A percentile compares a stretch with the other conserved stretches of the same genome.
These are phyloP conservation scores for Suhomyces sp. DNA, from an alignment of 805 yeast species.

Conservation along the genomic window DNA sequence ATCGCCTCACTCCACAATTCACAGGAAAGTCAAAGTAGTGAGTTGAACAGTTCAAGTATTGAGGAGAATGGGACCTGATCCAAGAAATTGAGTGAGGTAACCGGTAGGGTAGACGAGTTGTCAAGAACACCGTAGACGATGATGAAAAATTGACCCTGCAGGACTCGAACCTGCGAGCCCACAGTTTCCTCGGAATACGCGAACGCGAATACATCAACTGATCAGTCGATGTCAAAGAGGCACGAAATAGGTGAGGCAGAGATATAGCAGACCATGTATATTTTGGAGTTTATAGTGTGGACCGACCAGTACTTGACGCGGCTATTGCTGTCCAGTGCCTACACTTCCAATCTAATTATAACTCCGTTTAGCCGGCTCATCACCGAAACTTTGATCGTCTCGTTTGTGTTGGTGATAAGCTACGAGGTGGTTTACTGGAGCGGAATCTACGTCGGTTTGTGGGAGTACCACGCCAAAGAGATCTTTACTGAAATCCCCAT, in stretches of 20 bases:
- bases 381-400: slow-evolving; percentile 25
- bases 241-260: no score
- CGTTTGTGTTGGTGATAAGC: slow-evolving; percentile 21
- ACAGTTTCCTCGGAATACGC: slow-evolving; percentile 9
- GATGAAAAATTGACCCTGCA: slow-evolving; percentile 6
- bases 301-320: slow-evolving; percentile 4
- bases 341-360: slow-evolving; percentile 23
- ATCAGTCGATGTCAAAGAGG: no score
- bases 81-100: no score
- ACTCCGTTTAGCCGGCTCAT: slow-evolving; percentile 26
- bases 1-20: neutral
- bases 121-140: neutral
- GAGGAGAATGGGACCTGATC: no score
- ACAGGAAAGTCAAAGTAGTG: no score
- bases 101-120: neutral
- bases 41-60: no score
- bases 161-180: slow-evolving; percentile 13
- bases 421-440: slow-evolving; percentile 43
- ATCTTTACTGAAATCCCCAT: slow-evolving; percentile 70
- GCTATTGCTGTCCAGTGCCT: slow-evolving; percentile 11
- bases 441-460: slow-evolving; percentile 40
- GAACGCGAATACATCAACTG: no score
- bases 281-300: neutral
- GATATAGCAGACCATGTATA: neutral
- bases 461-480: slow-evolving; percentile 56